Evolutionary conservation across 495 filamentous ascomycete species (phyloP), one percentile per base, ranked within the genome.

Genomic region (Penicillium coprophilum): DNA sequence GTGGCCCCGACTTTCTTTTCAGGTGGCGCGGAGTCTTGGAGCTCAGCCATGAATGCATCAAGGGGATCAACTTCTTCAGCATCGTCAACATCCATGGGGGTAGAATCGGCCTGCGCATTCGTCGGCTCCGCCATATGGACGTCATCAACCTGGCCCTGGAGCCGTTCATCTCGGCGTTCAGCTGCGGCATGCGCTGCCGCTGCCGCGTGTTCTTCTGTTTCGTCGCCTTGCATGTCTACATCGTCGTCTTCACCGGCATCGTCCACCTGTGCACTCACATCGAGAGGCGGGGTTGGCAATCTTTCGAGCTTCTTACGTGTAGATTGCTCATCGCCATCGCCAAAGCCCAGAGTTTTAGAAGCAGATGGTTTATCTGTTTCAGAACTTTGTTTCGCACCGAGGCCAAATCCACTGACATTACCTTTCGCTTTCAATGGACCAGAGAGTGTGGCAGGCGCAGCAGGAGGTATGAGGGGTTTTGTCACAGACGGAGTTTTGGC

Each of bases 41-140:
- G 82, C 44, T 81, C 86, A 46, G 85, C 87, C 94, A 99, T 97
- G 74, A 92, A 99, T 10, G 92, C 93, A 74, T 99, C 94, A 31
- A 99, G 79, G 23, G 94, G 92, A 71, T 99, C 94, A 50, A 90
- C 71, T 20, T 96, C 92, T 28, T 93, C 92, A 39, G 85, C 85
- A 43, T 69, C 59, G 43, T 77, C 77, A 6, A 74, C 59, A n/a
- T 70, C 72, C 68, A 73, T 75, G 21, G 64, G 23, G 20, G 46
- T 57, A 55, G 60, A 17, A 28, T 68, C 70, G 12, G 43, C 21
- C 30, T 60, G 60, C 17, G 59, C 56, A n/a, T 80, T 85, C 6
- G 74, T 53, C 10, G 72, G 66, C 59, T 86, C 83, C 8, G 62
- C 74, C 66, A 66, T 76, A 61, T 39, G 59, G 36, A 68, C 55